Evolutionary conservation across 768 basidiomycete genomes (phyloP).

Genomic region (Suillus alpinus): DNA sequence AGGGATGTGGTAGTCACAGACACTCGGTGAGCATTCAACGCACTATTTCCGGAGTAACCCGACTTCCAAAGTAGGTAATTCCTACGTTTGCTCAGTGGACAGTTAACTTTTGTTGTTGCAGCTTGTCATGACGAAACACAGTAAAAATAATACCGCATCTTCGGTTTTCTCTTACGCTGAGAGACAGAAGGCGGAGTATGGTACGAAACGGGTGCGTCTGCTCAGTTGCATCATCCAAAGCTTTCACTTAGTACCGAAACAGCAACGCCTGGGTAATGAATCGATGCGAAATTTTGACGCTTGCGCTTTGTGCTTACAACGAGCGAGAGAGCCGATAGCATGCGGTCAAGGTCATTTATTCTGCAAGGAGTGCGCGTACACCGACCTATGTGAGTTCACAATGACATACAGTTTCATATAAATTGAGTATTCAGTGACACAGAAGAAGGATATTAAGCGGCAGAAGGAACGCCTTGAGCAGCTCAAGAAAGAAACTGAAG

Average conservation of each 20-base stretch:
- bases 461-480: conserved; percentile 78
- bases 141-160: conserved; percentile 87
- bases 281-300: conserved; percentile 91
- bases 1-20: no score
- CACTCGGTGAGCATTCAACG: no score
- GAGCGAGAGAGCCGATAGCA: conserved; percentile 78
- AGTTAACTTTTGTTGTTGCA: no score
- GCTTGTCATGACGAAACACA: conserved; percentile 74
- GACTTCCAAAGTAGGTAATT: no score
- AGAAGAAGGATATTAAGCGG: conserved; percentile 92
- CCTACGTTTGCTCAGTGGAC: no score
- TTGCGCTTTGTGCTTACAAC: conserved; percentile 84
- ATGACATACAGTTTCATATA: conserved; percentile 5
- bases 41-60: no score
- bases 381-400: conserved; percentile 66
- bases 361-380: conserved; percentile 92
- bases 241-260: conserved; percentile 5
- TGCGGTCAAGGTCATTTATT: conserved; percentile 89
- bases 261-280: conserved; percentile 66
- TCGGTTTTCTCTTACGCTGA: conserved; percentile 90
- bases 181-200: conserved; percentile 77
- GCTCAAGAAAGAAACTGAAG: conserved; percentile 76
- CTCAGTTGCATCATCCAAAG: neutral
- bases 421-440: conserved; percentile 54
- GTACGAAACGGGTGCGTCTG: conserved; percentile 65